Evolutionary conservation across 2,329 filamentous ascomycete genomes (phyloP), one percentile per base, ranked within the genome.

Genomic region (Colletotrichum gloeosporioides): DNA sequence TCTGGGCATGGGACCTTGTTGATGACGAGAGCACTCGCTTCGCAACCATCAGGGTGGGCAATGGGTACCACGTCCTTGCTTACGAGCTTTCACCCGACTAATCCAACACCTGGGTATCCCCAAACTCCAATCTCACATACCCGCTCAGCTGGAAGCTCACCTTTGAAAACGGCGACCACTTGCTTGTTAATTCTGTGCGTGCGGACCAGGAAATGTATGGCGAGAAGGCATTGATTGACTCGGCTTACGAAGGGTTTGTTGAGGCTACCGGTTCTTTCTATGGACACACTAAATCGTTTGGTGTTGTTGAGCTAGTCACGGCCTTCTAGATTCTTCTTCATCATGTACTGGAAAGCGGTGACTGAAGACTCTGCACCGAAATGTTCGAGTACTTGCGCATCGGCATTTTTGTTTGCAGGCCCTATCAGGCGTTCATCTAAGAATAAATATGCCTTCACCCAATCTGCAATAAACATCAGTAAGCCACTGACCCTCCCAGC

Each of bases 131-230:
- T 12, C 39, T 69, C 9, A 13, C 8, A 12, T 69, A 69, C 16
- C 55, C 67, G 15, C 67, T 39, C 8, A 29, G 22, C 31, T 69
- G 67, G 67, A 44, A 12, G 4, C 22, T 69, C 32, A 62, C 3
- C 0, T 69, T 62, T 29, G 67, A 69, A 2, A 69, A 69, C n/a
- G 67, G 67, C 7, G 67, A 62, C 29, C 49, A 39, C n/a, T 34
- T 69, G 2, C 8, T 27, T 18, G 29, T 69, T 18, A 18, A 59
- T 3, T 62, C 67, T 16, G 7, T 62, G 7, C 32, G 67, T 1
- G n/a, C 31, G 4, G 67, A 69, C 12, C 67, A 69, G 32, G 67
- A 69, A 49, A 61, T 69, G 25, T 69, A 69, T 16, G 53, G 67
- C 2, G 12, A 27, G 22, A 36, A 22, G 67, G 31, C 53, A 16